phyloP scores from a whole-genome alignment of 768 basidiomycete species.

The Galerina marginata region DNA sequence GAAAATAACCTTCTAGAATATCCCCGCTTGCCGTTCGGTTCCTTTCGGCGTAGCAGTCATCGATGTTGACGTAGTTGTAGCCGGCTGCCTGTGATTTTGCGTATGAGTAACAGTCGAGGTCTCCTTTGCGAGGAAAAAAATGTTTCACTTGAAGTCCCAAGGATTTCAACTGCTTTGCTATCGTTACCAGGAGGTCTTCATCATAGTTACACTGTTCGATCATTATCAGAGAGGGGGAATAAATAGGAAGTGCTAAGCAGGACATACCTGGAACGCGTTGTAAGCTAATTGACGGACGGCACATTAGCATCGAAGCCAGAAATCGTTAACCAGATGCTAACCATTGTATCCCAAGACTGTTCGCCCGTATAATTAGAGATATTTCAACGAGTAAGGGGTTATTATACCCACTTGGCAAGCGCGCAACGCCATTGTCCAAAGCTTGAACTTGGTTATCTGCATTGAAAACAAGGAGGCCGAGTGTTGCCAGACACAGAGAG shows the following conservation, averaged over 20 bases:
- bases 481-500: conserved; percentile 26
- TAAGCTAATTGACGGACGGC: conserved; percentile 48
- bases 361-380: background rate
- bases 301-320: background rate
- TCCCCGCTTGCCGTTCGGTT: conserved; percentile 54
- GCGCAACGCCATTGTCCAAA: conserved; percentile 41
- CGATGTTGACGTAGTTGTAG: conserved; percentile 65
- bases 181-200: conserved; percentile 54
- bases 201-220: conserved; percentile 61
- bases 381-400: background rate
- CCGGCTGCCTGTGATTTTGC: conserved; percentile 50
- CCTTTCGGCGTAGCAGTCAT: conserved; percentile 70
- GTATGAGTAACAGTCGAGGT: background rate
- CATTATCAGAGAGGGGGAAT: background rate
- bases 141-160: conserved; percentile 53
- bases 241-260: too few species aligned
- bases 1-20: conserved; percentile 53
- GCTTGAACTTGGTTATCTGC: conserved; percentile 22
- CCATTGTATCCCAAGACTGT: conserved; percentile 71
- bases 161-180: conserved; percentile 57
- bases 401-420: conserved; percentile 39
- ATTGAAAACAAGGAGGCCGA: conserved; percentile 20
- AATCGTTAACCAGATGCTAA: conserved; percentile 31
- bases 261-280: conserved; percentile 68
- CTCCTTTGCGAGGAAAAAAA: background rate